Conservation (phyloP, 1,284 basidiomycete genomes). For the Irpex sp. region DNA sequence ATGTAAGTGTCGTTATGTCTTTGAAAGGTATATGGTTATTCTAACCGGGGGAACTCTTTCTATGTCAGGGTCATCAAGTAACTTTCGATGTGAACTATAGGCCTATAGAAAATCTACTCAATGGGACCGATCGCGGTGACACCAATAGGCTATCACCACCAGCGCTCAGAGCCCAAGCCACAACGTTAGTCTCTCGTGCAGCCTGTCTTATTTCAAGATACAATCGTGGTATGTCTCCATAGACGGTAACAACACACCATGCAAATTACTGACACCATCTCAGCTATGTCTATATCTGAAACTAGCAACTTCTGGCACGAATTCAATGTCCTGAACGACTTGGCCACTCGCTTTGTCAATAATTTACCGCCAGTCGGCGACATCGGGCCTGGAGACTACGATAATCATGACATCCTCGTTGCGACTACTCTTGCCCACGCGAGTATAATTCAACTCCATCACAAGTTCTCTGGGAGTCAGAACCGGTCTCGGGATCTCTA, state of each 20-base stretch:
- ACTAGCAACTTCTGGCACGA: conserved; percentile 19
- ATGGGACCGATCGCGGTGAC: conserved; percentile 15
- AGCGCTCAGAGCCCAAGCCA: conserved; percentile 34
- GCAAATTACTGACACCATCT: background rate
- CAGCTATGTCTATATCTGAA: conserved; percentile 16
- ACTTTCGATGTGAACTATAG: conserved; percentile 16
- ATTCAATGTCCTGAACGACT: conserved; percentile 17
- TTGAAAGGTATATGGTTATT: no score
- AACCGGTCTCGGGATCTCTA: conserved; percentile 19
- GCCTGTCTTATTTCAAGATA: conserved; percentile 24
- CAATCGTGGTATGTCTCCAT: conserved; percentile 16
- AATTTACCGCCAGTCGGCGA: conserved; percentile 18
- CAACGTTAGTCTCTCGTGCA: conserved; percentile 34
- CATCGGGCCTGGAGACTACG: conserved; percentile 10
- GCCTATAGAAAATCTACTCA: conserved; percentile 27
- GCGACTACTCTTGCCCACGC: conserved; percentile 22
- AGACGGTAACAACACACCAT: background rate
- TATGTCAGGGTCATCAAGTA: conserved; percentile 13
- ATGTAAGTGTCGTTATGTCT: conserved; percentile 18
- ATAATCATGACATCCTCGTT: conserved; percentile 18
- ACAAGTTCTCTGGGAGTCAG: conserved; percentile 15
- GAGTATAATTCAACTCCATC: conserved; percentile 25
- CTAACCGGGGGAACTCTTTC: background rate
- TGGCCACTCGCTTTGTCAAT: conserved; percentile 22
- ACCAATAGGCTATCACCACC: conserved; percentile 17